Evolutionary conservation across 169 alveolate genomes (phyloP).

Genomic region (Perkinsus olseni): DNA sequence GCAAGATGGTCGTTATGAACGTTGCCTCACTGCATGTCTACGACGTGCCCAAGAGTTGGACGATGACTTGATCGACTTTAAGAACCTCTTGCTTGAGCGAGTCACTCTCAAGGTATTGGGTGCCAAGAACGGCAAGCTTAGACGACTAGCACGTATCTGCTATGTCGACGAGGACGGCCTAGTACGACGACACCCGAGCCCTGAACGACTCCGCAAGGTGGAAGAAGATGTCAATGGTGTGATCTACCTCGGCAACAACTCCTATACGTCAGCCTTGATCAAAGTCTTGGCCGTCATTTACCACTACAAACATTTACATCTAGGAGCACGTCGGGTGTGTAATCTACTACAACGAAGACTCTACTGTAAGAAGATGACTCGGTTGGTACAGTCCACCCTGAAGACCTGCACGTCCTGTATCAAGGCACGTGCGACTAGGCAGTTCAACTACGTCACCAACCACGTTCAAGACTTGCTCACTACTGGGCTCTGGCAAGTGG

Average conservation of each 20-base stretch:
- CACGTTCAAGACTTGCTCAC: background rate
- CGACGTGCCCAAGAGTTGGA: background rate
- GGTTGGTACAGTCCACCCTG: background rate
- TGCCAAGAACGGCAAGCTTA: background rate
- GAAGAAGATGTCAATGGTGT: background rate
- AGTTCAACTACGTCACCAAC: background rate
- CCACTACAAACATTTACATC: background rate
- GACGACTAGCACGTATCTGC: background rate
- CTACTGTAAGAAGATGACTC: background rate
- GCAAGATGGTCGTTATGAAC: background rate
- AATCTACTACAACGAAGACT: background rate
- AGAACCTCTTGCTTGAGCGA: background rate
- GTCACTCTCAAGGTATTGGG: background rate
- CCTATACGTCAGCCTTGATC: background rate
- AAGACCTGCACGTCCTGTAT: background rate
- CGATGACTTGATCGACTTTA: background rate
- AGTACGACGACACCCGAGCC: background rate
- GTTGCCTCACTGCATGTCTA: background rate
- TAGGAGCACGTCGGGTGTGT: background rate
- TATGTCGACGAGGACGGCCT: background rate
- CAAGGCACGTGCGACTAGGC: background rate
- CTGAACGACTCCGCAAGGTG: background rate
- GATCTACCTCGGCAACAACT: background rate
- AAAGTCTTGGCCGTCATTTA: background rate
- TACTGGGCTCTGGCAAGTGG: background rate